Base-by-base conservation (phyloP, 768 basidiomycete genomes). In the Lactarius vividus region DNA sequence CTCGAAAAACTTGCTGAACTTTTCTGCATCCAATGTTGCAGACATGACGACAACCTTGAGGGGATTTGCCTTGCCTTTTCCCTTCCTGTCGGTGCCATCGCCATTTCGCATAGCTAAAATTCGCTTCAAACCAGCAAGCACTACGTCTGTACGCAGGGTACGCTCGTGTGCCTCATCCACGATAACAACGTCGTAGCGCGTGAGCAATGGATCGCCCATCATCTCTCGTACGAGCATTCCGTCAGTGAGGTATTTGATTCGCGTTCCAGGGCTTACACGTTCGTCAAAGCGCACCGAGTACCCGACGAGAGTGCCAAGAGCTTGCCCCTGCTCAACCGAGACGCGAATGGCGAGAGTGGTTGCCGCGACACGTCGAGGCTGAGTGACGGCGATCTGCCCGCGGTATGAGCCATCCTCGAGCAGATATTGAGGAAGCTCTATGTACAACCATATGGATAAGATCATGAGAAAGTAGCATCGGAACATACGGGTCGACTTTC, bases 131-230 rank as follows among this genome's bases (percentile, higher is more conserved):
- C 87, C 92, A 1, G 96, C 88, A 46, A 98, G 84, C n/a, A 98
- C 81, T 59, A 99, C 80, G 75, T 99, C 97, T 7, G 97, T 99
- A 46, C 96, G 85, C 33, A 99, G 79, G 0, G 94, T 96, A 63
- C 97, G 85, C 74, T 99, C 97, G 77, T 99, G 97, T 0, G 97
- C 97, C 75, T 99, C 97, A 71, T 99, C 97, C 52, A 99, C 88
- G 63, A 98, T 82, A 60, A 99, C 82, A 35, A 95, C 85, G 73
- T 91, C 90, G 77, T 98, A 99, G 64, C 82, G 82, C 61, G 85
- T 86, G 55, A 98, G 80, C 37, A 89, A 74, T 18, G 85, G 81
- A 73, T 96, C 94, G 52, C 84, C 85, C 67, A 96, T 82, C 58
- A 96, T 84, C 81, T 99, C 97, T 52, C 95, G 86, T 52, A 96